Evolutionary conservation across 2,329 filamentous ascomycete species (phyloP).

Genomic region (Fusarium sp.): DNA sequence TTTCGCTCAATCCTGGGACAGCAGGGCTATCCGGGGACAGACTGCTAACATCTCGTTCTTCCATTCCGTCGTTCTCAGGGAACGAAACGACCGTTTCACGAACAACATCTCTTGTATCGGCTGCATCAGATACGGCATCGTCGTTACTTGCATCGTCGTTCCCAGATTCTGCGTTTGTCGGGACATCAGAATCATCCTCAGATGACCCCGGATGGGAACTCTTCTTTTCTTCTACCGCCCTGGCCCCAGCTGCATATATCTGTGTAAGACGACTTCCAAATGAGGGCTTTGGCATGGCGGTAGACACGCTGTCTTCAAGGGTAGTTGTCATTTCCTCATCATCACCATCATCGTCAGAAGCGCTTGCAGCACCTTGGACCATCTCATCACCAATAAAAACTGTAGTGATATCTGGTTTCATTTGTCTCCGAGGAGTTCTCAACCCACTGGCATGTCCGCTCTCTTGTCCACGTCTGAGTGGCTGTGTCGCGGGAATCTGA

Average conservation of each 20-base stretch:
- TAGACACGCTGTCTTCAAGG: constrained; percentile 3
- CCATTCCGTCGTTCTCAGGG: neutral
- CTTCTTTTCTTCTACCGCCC: neutral
- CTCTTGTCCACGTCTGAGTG: constrained; percentile 22
- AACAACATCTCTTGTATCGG: neutral
- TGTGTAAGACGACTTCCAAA: constrained; percentile 42
- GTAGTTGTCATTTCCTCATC: neutral
- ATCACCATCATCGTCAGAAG: constrained; percentile 3
- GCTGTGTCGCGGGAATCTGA: constrained; percentile 36
- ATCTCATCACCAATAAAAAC: constrained; percentile 43
- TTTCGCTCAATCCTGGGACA: neutral
- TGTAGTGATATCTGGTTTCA: constrained; percentile 26
- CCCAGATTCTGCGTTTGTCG: constrained; percentile 7
- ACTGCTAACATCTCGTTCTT: neutral
- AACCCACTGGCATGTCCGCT: neutral
- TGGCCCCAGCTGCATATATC: constrained; percentile 35
- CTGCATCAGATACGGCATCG: neutral
- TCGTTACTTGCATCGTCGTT: neutral
- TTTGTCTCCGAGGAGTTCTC: constrained; percentile 15
- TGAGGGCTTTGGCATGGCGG: constrained; percentile 28
- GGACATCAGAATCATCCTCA: constrained; percentile 17
- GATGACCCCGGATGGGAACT: constrained; percentile 30
- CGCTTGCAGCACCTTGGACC: constrained; percentile 12
- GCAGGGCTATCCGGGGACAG: neutral
- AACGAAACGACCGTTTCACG: neutral